Evolutionary conservation across 228 moss, liverwort and hornwort species (phyloP).

Genomic region (Sphagnum fallax): DNA sequence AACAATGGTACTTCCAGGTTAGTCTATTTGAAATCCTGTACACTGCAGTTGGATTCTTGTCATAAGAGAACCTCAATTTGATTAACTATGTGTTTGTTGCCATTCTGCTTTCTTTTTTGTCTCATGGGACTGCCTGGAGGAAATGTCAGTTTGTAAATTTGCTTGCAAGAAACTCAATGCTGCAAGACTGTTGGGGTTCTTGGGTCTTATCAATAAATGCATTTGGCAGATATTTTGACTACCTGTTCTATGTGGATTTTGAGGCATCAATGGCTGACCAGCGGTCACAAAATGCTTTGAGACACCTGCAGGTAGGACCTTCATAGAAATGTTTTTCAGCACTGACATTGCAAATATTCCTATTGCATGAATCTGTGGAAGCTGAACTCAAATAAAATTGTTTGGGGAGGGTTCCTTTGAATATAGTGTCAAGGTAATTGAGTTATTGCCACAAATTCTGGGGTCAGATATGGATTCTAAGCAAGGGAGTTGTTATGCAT

Average conservation of each 20-base stretch:
- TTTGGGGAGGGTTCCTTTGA: not conserved
- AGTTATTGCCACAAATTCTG: not conserved
- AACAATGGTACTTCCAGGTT: constrained; percentile 94
- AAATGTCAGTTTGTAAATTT: no score
- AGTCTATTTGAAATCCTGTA: constrained; percentile 2
- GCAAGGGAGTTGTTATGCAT: no score
- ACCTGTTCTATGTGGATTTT: constrained; percentile 96
- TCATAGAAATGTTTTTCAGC: not conserved
- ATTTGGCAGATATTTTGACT: constrained; percentile 81
- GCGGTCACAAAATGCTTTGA: constrained; percentile 86
- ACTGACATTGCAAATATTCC: not conserved
- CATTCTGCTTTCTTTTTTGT: no score
- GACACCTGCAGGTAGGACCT: constrained; percentile 66
- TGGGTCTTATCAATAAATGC: no score
- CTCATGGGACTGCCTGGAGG: no score
- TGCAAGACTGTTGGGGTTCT: no score
- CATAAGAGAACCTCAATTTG: no score
- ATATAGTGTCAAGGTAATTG: not conserved
- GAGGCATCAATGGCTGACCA: constrained; percentile 99
- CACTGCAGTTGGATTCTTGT: no score
- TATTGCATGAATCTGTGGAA: no score
- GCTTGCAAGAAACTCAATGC: no score
- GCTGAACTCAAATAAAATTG: not conserved
- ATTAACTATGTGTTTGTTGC: no score
- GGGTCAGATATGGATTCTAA: not conserved